Conservation (phyloP, 2,329 filamentous ascomycete species). For the Fusarium newnesense region DNA sequence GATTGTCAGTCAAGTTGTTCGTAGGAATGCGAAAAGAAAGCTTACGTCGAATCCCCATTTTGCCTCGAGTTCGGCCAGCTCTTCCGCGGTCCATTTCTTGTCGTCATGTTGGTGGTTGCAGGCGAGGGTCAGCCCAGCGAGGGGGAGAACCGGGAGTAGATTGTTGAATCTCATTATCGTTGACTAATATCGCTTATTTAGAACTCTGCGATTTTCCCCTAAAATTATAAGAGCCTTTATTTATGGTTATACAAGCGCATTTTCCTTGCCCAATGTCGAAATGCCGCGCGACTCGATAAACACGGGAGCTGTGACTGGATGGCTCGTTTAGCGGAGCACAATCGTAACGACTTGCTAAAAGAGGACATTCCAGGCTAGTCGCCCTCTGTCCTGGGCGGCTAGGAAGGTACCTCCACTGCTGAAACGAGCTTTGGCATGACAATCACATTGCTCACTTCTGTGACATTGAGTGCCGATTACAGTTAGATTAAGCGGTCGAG, state of each 20-base stretch:
- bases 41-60: conserved; percentile 69
- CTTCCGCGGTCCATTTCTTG: conserved; percentile 60
- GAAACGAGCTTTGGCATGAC: fast-evolving
- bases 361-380: not conserved
- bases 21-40: fast-evolving
- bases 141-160: conserved; percentile 21
- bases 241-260: fast-evolving
- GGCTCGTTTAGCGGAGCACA: not conserved
- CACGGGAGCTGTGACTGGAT: not conserved
- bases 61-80: conserved; percentile 62
- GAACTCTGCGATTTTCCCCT: too few relatives aligned
- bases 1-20: not conserved
- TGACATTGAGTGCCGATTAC: not conserved
- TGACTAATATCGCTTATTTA: too few relatives aligned
- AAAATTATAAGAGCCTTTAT: too few relatives aligned
- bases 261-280: fast-evolving
- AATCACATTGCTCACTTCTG: not conserved
- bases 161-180: not conserved
- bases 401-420: too few relatives aligned
- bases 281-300: not conserved
- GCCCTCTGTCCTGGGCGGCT: not conserved
- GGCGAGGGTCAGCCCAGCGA: conserved; percentile 38
- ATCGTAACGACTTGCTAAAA: not conserved
- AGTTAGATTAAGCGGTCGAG: not conserved
- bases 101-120: conserved; percentile 49